Conservation (phyloP, 345 rosid genomes). For the Microthlaspi erraticum region DNA sequence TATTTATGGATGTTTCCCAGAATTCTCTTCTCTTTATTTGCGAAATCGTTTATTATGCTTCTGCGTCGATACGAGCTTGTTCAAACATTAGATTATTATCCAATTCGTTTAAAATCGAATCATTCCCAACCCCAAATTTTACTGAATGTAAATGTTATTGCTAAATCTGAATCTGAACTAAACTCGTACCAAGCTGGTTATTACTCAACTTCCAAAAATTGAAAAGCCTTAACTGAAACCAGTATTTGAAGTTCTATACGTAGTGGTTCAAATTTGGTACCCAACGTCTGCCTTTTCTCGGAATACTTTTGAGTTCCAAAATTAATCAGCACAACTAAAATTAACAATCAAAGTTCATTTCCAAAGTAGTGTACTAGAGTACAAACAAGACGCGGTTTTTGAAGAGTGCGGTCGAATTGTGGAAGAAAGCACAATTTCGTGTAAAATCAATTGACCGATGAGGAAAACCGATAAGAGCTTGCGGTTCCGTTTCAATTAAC, state of each 20-base stretch:
- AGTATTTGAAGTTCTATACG: background rate
- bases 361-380: background rate
- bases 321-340: background rate
- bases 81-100: background rate
- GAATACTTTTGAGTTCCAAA: background rate
- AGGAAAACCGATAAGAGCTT: background rate
- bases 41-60: background rate
- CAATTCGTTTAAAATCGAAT: background rate
- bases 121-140: background rate
- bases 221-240: background rate
- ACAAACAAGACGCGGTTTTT: background rate
- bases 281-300: background rate
- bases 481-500: background rate
- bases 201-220: background rate
- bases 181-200: background rate
- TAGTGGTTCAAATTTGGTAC: too few relatives aligned
- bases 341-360: background rate
- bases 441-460: conserved; percentile 9
- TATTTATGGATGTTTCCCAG: conserved; percentile 32
- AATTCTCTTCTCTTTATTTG: background rate
- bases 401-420: conserved; percentile 6
- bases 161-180: background rate
- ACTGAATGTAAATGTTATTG: background rate
- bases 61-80: background rate
- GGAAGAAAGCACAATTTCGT: background rate